Evolutionary conservation across 2,329 filamentous ascomycete genomes (phyloP), one percentile per base, ranked within the genome.

Genomic region (Colletotrichum euphorbiae): DNA sequence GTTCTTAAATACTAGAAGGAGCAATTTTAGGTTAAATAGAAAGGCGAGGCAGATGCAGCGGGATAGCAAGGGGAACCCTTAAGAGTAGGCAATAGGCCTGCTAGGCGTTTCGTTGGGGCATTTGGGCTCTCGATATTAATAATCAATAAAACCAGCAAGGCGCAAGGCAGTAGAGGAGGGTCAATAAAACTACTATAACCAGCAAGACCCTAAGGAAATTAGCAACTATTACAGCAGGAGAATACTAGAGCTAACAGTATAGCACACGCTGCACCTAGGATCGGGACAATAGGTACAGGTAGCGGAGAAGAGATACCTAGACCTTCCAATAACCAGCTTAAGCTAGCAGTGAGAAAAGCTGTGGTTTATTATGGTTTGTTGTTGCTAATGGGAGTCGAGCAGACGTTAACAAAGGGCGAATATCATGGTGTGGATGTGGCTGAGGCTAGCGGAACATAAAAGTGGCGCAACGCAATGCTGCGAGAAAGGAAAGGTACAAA

Each of bases 401-500:
- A 21, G 21, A 43, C 2, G 11, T 43, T 13, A 13, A 43, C 11
- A 13, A 15, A 13, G 15, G 12, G 40, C 40, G 15, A 43, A 13
- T 15, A 13, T 6, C 5, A 17, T 43, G 2, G 40, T 43, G 11
- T 43, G 40, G 40, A 43, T 43, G 11, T 43, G 11, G 40, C 40
- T 43, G 11, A 43, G 40, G 40, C 40, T 7, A 8, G 40, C 11
- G 15, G 40, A 15, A 43, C 2, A 13, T 43, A 13, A 43, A 43
- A 13, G 13, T 43, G 11, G 40, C 11, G 11, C 15, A 21, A 8
- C 2, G 40, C 15, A 13, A 13, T 8, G 40, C 40, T 43, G 6
- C 19, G 40, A 57, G 19, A 57, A 57, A 57, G 4, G 43, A 21
- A 19, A 57, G 38, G 17, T 57, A 33, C 15, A 15, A 45, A 31